phyloP scores from a whole-genome alignment of 2,329 filamentous ascomycete genomes.

The Xylaria sp. region DNA sequence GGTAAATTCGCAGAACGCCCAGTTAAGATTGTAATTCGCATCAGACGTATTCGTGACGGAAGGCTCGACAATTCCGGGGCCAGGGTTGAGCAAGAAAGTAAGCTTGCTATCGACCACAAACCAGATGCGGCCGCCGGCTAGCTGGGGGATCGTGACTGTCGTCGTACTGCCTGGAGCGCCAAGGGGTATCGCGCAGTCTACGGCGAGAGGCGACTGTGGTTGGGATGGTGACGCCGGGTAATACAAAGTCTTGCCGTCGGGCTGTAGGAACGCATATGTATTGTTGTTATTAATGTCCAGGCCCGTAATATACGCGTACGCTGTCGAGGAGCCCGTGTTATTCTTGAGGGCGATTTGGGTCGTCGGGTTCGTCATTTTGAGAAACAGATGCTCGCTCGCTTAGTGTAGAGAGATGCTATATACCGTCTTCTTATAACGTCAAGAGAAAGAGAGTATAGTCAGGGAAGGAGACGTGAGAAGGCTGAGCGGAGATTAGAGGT shows the following conservation, averaged over 20 bases:
- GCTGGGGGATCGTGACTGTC: conserved; percentile 72
- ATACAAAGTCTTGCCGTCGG: conserved; percentile 74
- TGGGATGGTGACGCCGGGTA: conserved; percentile 68
- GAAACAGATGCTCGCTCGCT: background rate
- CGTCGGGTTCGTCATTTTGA: conserved; percentile 54
- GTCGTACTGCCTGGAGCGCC: conserved; percentile 69
- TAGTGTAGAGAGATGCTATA: background rate
- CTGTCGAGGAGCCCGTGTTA: conserved; percentile 67
- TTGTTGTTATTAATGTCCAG: conserved; percentile 68
- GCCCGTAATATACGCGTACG: conserved; percentile 78
- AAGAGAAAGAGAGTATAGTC: background rate
- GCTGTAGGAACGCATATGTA: conserved; percentile 68
- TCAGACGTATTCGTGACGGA: conserved; percentile 74
- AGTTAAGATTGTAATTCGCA: conserved; percentile 68
- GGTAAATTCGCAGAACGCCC: conserved; percentile 70
- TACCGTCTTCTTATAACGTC: conserved; percentile 3
- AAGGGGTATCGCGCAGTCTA: conserved; percentile 71
- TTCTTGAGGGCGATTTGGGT: conserved; percentile 73
- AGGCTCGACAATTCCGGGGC: conserved; percentile 78
- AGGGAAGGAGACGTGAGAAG: background rate
- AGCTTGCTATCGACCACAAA: conserved; percentile 70
- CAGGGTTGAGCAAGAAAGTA: conserved; percentile 76
- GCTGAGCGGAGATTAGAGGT: background rate
- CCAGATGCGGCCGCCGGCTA: conserved; percentile 78
- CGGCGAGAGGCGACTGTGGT: conserved; percentile 61